These are phyloP conservation scores for Rhynchospora pubera DNA, from an alignment of 176 grass and related monocot genomes.

Conservation along the genomic window DNA sequence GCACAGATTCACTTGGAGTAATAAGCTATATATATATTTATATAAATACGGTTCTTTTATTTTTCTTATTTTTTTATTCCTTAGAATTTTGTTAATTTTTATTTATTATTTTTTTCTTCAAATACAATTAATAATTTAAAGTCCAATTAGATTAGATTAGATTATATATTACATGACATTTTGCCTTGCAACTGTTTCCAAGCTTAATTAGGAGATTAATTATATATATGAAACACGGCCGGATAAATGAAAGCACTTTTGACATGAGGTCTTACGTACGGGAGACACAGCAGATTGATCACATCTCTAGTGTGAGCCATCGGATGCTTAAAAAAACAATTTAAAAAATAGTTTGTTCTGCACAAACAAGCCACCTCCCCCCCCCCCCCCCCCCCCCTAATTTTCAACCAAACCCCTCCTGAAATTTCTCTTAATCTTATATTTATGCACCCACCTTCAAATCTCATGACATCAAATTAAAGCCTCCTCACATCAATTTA, in stretches of 20 bases:
- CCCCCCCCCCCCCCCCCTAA: slow-evolving; percentile 27
- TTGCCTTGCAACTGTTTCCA: background rate
- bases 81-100: background rate
- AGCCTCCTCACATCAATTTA: background rate
- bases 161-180: background rate
- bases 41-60: background rate
- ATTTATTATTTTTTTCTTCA: no score
- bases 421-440: background rate
- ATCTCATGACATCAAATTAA: slow-evolving; percentile 1
- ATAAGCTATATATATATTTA: background rate
- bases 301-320: slow-evolving; percentile 19
- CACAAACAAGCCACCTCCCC: slow-evolving; percentile 5
- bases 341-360: background rate
- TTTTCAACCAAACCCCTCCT: slow-evolving; percentile 23
- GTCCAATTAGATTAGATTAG: background rate
- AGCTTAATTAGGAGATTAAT: no score
- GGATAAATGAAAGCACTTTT: background rate
- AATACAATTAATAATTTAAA: background rate
- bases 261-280: background rate
- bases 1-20: background rate
- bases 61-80: background rate
- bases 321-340: slow-evolving; percentile 14
- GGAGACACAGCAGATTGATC: background rate
- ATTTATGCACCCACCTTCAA: slow-evolving; percentile 30
- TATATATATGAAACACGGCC: background rate